phyloP scores from a whole-genome alignment of 768 basidiomycete genomes.

The Artomyces pyxidatus region DNA sequence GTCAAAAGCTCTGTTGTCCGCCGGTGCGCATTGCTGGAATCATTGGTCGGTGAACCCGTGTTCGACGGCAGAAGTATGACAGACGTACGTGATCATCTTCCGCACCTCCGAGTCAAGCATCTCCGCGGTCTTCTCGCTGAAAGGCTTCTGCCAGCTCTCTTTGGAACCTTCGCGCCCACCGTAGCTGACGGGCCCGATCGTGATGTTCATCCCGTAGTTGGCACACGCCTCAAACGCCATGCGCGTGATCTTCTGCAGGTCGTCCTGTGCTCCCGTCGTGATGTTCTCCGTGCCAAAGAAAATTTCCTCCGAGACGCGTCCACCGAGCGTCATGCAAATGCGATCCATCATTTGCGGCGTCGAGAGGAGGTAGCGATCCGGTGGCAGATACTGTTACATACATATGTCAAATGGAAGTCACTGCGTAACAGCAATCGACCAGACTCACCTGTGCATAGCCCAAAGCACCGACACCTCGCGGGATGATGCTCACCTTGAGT shows the following conservation, averaged over 20 bases:
- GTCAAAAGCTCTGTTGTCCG: conserved; percentile 78
- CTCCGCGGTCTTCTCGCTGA: conserved; percentile 95
- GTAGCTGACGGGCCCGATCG: conserved; percentile 94
- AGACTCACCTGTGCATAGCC: conserved; percentile 83
- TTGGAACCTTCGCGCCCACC: conserved; percentile 79
- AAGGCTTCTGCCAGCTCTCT: conserved; percentile 93
- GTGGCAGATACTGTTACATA: conserved; percentile 73
- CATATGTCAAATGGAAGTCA: not conserved
- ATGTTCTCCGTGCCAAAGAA: conserved; percentile 90
- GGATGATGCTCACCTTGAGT: conserved; percentile 97
- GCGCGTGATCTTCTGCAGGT: conserved; percentile 93
- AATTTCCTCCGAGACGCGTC: conserved; percentile 96
- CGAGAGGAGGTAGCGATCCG: conserved; percentile 91
- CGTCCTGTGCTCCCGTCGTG: conserved; percentile 97
- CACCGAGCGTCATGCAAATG: conserved; percentile 98
- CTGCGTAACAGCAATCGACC: not conserved
- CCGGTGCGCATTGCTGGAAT: conserved; percentile 59
- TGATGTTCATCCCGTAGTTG: conserved; percentile 94
- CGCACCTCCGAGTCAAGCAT: conserved; percentile 87
- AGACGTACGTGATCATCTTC: conserved; percentile 81
- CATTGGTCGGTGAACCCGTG: conserved; percentile 7
- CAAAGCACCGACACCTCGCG: conserved; percentile 88
- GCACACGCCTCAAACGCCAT: conserved; percentile 97
- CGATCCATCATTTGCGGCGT: conserved; percentile 92
- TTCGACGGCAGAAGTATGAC: not conserved